phyloP scores from a whole-genome alignment of 2,329 filamentous ascomycete genomes.

The Phaeophleospora eucalypticola region DNA sequence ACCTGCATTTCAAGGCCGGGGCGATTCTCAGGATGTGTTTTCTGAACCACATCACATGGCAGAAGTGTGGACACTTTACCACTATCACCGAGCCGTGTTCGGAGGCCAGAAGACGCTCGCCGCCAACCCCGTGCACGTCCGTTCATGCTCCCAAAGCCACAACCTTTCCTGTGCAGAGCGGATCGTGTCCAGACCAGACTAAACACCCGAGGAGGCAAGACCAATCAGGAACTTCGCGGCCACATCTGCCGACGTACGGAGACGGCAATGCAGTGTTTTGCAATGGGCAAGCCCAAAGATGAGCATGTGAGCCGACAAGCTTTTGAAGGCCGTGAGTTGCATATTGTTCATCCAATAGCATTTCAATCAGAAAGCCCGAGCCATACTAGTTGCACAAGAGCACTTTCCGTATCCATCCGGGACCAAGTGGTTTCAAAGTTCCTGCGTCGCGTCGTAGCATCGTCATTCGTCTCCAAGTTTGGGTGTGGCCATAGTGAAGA shows the following conservation, averaged over 20 bases:
- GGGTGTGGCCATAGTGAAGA: too few species aligned
- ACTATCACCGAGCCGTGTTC: conserved; percentile 16
- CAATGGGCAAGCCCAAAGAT: not conserved
- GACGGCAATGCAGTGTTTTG: conserved; percentile 1
- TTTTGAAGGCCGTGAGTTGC: too few species aligned
- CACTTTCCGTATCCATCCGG: too few species aligned
- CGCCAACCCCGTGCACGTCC: conserved; percentile 16
- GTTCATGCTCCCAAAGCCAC: conserved; percentile 19
- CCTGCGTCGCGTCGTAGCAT: too few species aligned
- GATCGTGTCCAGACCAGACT: conserved; percentile 17
- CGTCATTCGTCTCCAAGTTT: too few species aligned
- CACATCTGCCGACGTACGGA: conserved; percentile 12
- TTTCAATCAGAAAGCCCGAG: too few species aligned
- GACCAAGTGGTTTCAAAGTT: too few species aligned
- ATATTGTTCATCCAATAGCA: too few species aligned
- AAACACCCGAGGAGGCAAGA: conserved; percentile 8
- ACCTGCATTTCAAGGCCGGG: too few species aligned
- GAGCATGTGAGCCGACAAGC: too few species aligned
- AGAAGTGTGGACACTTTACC: conserved; percentile 19
- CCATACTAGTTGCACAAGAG: too few species aligned
- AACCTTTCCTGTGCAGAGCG: conserved; percentile 5
- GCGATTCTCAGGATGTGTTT: too few species aligned
- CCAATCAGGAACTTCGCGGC: conserved; percentile 4
- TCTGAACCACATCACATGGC: conserved; percentile 17
- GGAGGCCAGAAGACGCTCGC: conserved; percentile 13